A percentile compares a stretch with the other conserved stretches of the same genome.
Conservation (phyloP, 2,329 filamentous ascomycete genomes). For the Onygenales sp. region DNA sequence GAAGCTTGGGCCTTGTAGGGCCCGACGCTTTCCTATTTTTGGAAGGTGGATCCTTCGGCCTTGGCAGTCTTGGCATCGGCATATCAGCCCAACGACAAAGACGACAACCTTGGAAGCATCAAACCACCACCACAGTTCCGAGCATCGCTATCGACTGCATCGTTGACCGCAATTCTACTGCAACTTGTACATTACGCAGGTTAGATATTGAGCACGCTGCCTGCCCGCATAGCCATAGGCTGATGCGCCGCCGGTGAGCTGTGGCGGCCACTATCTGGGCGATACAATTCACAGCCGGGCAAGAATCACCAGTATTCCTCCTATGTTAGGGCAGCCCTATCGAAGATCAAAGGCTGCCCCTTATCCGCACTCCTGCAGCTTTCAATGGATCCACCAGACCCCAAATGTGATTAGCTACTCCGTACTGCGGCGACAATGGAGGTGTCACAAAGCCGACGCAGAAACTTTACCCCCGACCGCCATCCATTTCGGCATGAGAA, state of each 20-base stretch:
- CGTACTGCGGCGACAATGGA: background rate
- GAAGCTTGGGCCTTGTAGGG: background rate
- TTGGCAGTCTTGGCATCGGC: background rate
- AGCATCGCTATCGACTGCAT: no score
- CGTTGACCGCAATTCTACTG: no score
- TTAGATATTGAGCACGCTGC: no score
- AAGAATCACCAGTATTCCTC: no score
- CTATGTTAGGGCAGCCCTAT: background rate
- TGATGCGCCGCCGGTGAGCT: no score
- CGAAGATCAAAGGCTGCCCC: background rate
- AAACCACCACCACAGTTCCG: no score
- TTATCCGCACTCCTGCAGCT: background rate
- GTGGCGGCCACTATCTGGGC: no score
- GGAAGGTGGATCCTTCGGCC: background rate
- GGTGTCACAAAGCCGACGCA: background rate
- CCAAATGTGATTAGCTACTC: background rate
- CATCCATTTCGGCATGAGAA: background rate
- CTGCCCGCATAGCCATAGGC: no score
- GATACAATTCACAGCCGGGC: no score
- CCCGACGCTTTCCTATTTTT: background rate
- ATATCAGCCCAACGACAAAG: background rate
- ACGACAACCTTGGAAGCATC: no score
- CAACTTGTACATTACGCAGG: no score
- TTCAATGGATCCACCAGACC: background rate
- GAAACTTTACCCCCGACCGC: background rate